Conservation (phyloP, 2,329 filamentous ascomycete species). For the Penicillium expansum region DNA sequence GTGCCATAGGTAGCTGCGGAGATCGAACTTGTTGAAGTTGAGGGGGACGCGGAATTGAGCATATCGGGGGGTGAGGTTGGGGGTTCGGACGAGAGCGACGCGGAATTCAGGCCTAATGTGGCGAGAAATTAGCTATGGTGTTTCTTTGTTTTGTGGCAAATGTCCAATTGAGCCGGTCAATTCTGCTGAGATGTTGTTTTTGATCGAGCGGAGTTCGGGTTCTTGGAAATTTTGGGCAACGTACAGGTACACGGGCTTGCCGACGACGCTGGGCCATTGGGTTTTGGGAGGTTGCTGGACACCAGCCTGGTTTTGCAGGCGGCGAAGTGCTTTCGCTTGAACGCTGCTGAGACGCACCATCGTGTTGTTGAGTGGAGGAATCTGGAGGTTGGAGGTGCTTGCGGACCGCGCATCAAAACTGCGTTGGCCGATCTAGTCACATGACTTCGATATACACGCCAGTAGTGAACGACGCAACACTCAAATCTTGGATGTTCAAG, state of each 20-base stretch:
- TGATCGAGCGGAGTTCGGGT: neutral
- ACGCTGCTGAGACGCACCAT: slow-evolving; percentile 10
- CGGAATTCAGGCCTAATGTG: slow-evolving; percentile 70
- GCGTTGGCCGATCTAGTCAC: slow-evolving; percentile 2
- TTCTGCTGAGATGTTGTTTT: neutral
- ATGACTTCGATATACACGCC: neutral
- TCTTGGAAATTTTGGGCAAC: slow-evolving; percentile 23
- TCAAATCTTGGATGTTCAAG: neutral
- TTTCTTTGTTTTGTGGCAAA: neutral
- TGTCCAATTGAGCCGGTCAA: neutral
- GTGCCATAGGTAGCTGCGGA: slow-evolving; percentile 91
- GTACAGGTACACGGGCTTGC: slow-evolving; percentile 58
- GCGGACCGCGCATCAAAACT: slow-evolving; percentile 8
- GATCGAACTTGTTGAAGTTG: slow-evolving; percentile 90
- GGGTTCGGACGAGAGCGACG: slow-evolving; percentile 73
- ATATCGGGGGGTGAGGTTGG: slow-evolving; percentile 70
- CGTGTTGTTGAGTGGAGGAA: slow-evolving; percentile 7
- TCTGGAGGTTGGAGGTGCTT: slow-evolving; percentile 5
- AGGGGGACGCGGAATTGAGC: slow-evolving; percentile 90
- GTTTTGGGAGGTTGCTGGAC: neutral
- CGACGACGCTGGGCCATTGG: slow-evolving; percentile 19
- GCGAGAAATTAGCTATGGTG: neutral
- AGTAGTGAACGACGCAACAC: neutral
- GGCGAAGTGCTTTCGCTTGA: neutral
- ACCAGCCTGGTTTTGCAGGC: slow-evolving; percentile 1